Percentiles rank a stretch among this genome's conserved stretches.
phyloP scores from a whole-genome alignment of 768 basidiomycete genomes.

The Lentinula aciculospora region DNA sequence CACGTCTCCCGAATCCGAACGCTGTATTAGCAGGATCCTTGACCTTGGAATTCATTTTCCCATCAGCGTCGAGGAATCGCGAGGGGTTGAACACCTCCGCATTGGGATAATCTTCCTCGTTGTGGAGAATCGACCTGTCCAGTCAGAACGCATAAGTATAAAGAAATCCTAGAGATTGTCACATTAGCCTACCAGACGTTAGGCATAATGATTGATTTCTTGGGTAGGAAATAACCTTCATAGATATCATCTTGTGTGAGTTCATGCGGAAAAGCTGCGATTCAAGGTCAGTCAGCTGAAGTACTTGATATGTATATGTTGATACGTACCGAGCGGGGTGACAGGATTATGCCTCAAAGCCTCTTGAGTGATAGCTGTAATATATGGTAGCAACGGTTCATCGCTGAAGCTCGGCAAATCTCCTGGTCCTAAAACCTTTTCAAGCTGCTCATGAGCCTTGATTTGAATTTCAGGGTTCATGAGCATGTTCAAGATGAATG shows the following conservation, averaged over 20 bases:
- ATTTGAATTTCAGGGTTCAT: background rate
- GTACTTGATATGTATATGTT: background rate
- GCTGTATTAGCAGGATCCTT: constrained; percentile 1
- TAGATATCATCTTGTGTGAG: constrained; percentile 3
- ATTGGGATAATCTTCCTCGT: constrained; percentile 6
- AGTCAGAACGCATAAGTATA: background rate
- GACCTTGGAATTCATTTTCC: background rate
- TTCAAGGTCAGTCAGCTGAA: constrained; percentile 9
- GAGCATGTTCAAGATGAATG: background rate
- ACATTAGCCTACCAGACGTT: constrained; percentile 1
- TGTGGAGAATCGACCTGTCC: background rate
- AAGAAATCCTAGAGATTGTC: background rate
- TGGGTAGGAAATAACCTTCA: constrained; percentile 1
- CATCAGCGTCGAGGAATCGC: background rate
- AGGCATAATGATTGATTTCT: background rate
- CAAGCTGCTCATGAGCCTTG: background rate
- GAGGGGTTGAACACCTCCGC: constrained; percentile 3
- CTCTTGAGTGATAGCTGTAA: constrained; percentile 25
- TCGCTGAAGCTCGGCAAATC: constrained; percentile 11
- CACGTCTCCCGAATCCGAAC: constrained; percentile 5
- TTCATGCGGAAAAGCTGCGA: background rate
- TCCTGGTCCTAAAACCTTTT: constrained; percentile 13
- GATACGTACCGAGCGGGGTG: constrained; percentile 18
- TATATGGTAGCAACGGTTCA: constrained; percentile 19
- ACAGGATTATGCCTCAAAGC: constrained; percentile 21